Evolutionary conservation across 2,329 filamentous ascomycete species (phyloP), one percentile per base, ranked within the genome.

Genomic region (Aureobasidium zeae): DNA sequence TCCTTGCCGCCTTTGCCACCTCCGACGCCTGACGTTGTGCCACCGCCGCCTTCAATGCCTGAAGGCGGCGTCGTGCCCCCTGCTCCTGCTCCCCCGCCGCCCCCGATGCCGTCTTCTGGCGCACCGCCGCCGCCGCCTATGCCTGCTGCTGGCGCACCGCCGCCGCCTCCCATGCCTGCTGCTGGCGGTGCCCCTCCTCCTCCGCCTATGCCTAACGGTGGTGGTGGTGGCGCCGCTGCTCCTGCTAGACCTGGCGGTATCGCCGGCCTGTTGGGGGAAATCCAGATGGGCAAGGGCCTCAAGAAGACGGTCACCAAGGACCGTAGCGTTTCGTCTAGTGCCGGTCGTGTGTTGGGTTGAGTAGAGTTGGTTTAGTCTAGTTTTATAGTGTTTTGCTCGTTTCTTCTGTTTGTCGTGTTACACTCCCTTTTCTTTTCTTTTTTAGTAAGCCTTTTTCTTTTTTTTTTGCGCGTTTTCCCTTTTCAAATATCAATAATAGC

Each of bases 291-390:
- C 31, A 87, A 64, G 63, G 64, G 78, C 2, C 68, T 98, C 58
- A 87, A 74, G 70, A 96, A 96, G 72, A 86, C 87, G 17, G 70
- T 81, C 61, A 96, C 91, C 1, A 88, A 86, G 63, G 91, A 98
- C 63, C 81, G 80, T 62, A 95, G 88, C 63, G 64, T 55, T 35
- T 74, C 85, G 39, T 63, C 79, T 41, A 71, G 80, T 46, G 83
- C 86, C 16, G 89, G 89, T n/a, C 76, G 79, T 48, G 88, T 95
- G 21, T 50, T 63, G 51, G 28, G 16, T 11, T 45, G n/a, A 37
- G 32, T n/a, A n/a, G 22, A 25, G 6, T n/a, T n/a, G n/a, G n/a
- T n/a, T n/a, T n/a, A n/a, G n/a, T n/a, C n/a, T n/a, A n/a, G n/a
- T n/a, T n/a, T 25, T 6, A 6, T 25, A 11, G 22, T 6, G 6